Evolutionary conservation across 2,329 filamentous ascomycete genomes (phyloP).

Genomic region (Stagonosporopsis vannaccii): DNA sequence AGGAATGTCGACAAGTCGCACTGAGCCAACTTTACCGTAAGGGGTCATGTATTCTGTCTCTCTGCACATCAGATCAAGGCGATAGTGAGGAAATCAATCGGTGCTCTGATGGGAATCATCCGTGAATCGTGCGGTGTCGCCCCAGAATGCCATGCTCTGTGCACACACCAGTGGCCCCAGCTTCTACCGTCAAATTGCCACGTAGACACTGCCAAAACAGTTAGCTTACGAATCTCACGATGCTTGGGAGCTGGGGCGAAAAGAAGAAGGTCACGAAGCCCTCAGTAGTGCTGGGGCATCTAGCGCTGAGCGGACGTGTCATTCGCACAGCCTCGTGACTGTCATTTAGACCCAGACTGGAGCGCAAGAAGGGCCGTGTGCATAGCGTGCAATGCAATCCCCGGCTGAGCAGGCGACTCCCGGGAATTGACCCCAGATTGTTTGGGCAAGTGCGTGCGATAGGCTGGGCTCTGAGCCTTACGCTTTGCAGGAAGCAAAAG

Average conservation of each 20-base stretch:
- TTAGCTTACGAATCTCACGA: slow-evolving; percentile 23
- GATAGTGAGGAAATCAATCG: not conserved
- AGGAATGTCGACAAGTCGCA: not conserved
- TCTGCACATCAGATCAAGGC: not conserved
- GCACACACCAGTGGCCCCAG: not conserved
- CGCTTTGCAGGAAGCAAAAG: slow-evolving; percentile 19
- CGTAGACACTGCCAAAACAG: slow-evolving; percentile 9
- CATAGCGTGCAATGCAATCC: slow-evolving; percentile 30
- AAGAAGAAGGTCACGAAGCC: slow-evolving; percentile 44
- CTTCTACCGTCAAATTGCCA: slow-evolving; percentile 1
- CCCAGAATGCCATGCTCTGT: not conserved
- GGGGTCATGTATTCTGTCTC: not conserved
- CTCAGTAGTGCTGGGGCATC: slow-evolving; percentile 38
- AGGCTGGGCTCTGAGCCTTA: slow-evolving; percentile 16
- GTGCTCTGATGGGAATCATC: not conserved
- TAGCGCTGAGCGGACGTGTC: slow-evolving; percentile 34
- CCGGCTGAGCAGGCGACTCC: slow-evolving; percentile 25
- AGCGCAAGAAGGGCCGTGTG: slow-evolving; percentile 17
- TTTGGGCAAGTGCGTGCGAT: slow-evolving; percentile 26
- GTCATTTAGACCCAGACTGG: slow-evolving; percentile 17
- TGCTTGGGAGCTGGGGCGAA: slow-evolving; percentile 23
- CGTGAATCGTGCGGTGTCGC: not conserved
- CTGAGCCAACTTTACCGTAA: not conserved
- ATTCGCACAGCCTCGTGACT: slow-evolving; percentile 37
- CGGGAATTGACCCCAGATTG: slow-evolving; percentile 18